phyloP scores from a whole-genome alignment of 306 rosid genomes.

The Trifolium subterraneum region DNA sequence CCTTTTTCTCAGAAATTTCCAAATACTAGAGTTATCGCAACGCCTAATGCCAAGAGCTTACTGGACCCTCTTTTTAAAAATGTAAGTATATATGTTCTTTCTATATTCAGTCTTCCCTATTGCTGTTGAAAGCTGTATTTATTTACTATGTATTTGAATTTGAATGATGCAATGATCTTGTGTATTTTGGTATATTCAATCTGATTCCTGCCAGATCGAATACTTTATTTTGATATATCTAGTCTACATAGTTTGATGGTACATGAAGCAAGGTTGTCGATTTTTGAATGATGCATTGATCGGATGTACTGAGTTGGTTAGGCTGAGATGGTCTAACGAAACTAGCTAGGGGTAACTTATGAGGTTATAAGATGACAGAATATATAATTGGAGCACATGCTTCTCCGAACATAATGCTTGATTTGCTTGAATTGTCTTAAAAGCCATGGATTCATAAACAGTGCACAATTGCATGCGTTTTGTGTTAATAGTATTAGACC shows the following conservation, averaged over 20 bases:
- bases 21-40: conserved; percentile 68
- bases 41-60: conserved; percentile 78
- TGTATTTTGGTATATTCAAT: background rate
- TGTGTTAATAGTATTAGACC: background rate
- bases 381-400: background rate
- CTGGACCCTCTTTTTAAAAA: conserved; percentile 86
- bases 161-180: background rate
- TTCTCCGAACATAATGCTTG: conserved; percentile 12
- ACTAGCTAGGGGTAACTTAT: background rate
- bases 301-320: background rate
- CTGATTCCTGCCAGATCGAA: background rate
- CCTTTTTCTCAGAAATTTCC: conserved; percentile 76
- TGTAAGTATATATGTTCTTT: conserved; percentile 53
- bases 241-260: background rate
- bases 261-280: conserved; percentile 30
- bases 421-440: conserved; percentile 5
- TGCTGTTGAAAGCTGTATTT: background rate
- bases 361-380: background rate
- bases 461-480: conserved; percentile 9
- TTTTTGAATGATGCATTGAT: conserved; percentile 27
- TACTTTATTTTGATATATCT: background rate
- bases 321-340: background rate
- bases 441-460: conserved; percentile 21
- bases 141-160: conserved; percentile 14
- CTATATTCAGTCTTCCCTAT: conserved; percentile 19